Evolutionary conservation across 306 rosid species (phyloP), one percentile per base, ranked within the genome.

Genomic region (Lablab purpureus): DNA sequence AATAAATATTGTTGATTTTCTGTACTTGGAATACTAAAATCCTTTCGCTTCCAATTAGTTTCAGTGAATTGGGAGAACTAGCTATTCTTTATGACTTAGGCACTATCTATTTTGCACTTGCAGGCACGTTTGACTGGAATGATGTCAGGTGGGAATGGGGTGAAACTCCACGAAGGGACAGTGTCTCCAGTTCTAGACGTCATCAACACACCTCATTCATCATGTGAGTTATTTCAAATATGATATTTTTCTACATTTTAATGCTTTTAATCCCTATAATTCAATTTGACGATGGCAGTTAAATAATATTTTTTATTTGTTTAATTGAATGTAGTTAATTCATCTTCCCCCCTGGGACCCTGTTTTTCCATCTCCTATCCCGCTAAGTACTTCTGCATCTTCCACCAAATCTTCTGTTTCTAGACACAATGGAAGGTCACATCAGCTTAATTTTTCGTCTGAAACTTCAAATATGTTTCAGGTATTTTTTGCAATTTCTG

Each of bases 331-430:
- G n/a, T n/a, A n/a, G n/a, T n/a, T n/a, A n/a, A n/a, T n/a, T n/a
- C n/a, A n/a, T n/a, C n/a, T n/a, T 84, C 92, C 97, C 71, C 97
- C 99, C 19, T 95, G 99, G 99, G 99, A 95, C 84, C 89, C 88
- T 22, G 83, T 92, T 70, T 92, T 97, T 75, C 97, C 99, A 36
- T 92, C 97, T 67, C 99, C 99, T 41, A 74, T 87, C 84, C 99
- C 99, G 62, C 88, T 94, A 76, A 95, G 97, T 46, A 95, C 99
- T 72, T 84, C 97, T 80, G 97, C 97, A 69, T 86, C 93, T 68
- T 89, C 97, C 51, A 75, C 78, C 64, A 91, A 79, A 77, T 84
- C 91, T 85, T 91, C 96, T 78, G 85, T 65, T 65, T 85, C 90
- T 72, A 81, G 90, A 80, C 83, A 80, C 54, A 79, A 81, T 85